Evolutionary conservation across 1,284 basidiomycete species (phyloP).

Genomic region (Anthracocystis setariae): DNA sequence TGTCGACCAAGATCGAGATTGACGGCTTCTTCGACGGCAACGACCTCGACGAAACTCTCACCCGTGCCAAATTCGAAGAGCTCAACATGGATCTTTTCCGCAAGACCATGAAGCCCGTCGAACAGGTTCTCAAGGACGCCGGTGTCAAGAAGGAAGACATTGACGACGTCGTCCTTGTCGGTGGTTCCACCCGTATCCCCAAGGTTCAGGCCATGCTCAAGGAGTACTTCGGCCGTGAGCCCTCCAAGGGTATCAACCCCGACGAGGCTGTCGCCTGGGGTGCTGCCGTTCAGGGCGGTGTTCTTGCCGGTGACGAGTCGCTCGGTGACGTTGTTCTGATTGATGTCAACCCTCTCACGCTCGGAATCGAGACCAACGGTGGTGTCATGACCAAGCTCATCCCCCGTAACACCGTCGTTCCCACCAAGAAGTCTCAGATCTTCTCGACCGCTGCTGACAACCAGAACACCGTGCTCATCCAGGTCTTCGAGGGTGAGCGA

Average conservation of each 20-base stretch:
- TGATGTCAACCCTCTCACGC: conserved; percentile 91
- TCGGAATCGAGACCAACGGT: conserved; percentile 98
- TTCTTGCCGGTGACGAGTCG: conserved; percentile 86
- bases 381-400: conserved; percentile 98
- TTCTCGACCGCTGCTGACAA: conserved; percentile 78
- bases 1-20: conserved; percentile 79
- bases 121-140: conserved; percentile 97
- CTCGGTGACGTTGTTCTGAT: conserved; percentile 86
- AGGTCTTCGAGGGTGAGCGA: conserved; percentile 92
- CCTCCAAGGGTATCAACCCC: conserved; percentile 91
- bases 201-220: conserved; percentile 92
- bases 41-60: conserved; percentile 95
- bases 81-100: conserved; percentile 98
- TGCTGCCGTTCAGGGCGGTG: conserved; percentile 97
- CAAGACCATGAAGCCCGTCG: conserved; percentile 99
- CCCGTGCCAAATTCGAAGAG: conserved; percentile 94
- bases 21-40: conserved; percentile 91
- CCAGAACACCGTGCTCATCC: conserved; percentile 72
- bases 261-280: conserved; percentile 82
- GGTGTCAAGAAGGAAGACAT: conserved; percentile 97
- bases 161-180: conserved; percentile 95
- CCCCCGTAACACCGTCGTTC: conserved; percentile 95
- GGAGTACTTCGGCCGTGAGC: conserved; percentile 93
- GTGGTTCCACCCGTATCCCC: conserved; percentile 98
- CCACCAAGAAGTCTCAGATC: conserved; percentile 96